Evolutionary conservation across 345 rosid genomes (phyloP), one percentile per base, ranked within the genome.

Genomic region (Dipteronia dyeriana): DNA sequence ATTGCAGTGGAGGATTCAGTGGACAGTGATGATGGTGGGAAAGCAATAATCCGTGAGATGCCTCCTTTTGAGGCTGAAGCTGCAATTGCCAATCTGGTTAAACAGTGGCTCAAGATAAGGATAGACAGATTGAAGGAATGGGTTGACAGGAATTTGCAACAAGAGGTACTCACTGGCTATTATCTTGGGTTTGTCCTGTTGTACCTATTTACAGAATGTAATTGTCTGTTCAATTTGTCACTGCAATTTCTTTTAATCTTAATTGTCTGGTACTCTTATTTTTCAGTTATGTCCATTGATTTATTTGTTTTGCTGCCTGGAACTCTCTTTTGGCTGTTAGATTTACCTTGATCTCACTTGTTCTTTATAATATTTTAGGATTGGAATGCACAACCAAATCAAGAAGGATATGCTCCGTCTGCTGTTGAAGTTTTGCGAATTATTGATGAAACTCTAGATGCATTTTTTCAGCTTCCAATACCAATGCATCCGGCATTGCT

Each of bases 1-100:
- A 93, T 95, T 70, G 99, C 99, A 29, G 99, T 95, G 25, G 99
- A 93, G 87, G 99, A 95, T 87, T 89, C 98, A 3, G 99, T 95
- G 74, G 97, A 95, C 79, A 89, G 98, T 76, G 99, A 95, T 78
- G 99, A 95, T 82, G 99, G 99, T 70, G 99, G 99, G 72, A 95
- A 95, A 86, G 97, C 95, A 67, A 92, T 95, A 72, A 95, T 95
- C 73, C 94, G 99, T 31, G 99, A 95, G 85, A 95, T 95, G 99
- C 97, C 99, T 77, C 98, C 99, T 34, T 95, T 75, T 67, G 98
- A 95, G 82, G 98, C 98, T n/a, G 99, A 93, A 80, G 84, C 91
- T 7, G 94, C 93, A 57, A 93, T 95, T 75, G 97, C 94, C 76
- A 91, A 91, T 89, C 89, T 94, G 73, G 97, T 95, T 19, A 95